Base-by-base conservation (phyloP, 495 filamentous ascomycete genomes). In the Immersiella caudata region DNA sequence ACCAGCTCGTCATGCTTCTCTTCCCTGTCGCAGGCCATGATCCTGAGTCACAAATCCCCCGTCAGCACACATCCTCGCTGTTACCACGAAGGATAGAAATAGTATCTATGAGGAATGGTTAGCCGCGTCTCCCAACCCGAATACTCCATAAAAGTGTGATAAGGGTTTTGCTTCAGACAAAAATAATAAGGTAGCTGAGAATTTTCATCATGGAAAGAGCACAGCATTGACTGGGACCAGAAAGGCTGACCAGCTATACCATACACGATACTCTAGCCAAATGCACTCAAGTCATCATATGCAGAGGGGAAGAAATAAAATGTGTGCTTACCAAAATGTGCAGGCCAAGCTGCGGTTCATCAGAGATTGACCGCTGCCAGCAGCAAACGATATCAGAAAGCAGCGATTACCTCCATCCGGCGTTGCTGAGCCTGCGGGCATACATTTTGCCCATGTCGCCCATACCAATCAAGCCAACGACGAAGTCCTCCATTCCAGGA, bases 381-480 rank as follows among this genome's bases (percentile, higher is more conserved):
- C 29, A 29, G 22, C 36, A 51, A 22, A 18, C 26, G 21, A 25
- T 2, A 2, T 11, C 52, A 11, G 49, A n/a, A 55, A 36, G 63
- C 56, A 64, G 62, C 57, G 20, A 26, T 84, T 91, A 98, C 95
- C 91, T 97, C 95, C 95, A 99, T 66, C 96, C 95, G 68, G 94
- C 94, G 71, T 82, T 84, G 74, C 93, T 92, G 73, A 99, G 85
- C 72, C 89, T 85, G 73, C 91, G 84, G 71, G 96, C 91, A 80
- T 99, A 99, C 96, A 99, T 96, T 87, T 92, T 97, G 78, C 95
- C 95, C 95, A 99, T 99, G 72, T 97, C 93, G 24, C 95, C 95
- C 93, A 99, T 97, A 35, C 95, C 95, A 74, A 99, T 97, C 70
- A 99, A 93, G 73, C 95, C 95, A 68, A 98, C 87, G 40, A 83